These are phyloP conservation scores for Aphanomyces stellatus DNA, from an alignment of 352 stramenopile genomes.

Conservation along the genomic window DNA sequence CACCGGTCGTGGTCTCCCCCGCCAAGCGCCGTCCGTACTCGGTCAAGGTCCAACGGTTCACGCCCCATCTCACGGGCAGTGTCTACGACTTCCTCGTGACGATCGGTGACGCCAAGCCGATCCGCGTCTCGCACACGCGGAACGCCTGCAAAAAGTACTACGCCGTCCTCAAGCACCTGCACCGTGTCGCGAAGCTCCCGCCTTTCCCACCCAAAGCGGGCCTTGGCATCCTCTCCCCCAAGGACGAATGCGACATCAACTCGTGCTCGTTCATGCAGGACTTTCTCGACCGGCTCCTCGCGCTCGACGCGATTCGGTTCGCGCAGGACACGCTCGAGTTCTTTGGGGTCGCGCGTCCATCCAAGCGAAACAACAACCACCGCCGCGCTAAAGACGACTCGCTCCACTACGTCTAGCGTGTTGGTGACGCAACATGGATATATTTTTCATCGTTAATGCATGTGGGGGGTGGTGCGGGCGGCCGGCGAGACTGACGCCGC, in stretches of 20 bases:
- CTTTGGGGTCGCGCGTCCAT: not conserved
- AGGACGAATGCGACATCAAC: not conserved
- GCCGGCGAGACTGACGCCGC: no score
- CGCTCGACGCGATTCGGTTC: not conserved
- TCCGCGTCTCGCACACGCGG: not conserved
- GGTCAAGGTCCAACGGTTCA: not conserved
- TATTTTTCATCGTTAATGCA: no score
- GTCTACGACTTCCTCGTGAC: conserved; percentile 4
- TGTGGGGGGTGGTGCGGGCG: no score
- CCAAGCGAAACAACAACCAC: not conserved
- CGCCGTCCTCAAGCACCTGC: not conserved
- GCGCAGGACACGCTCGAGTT: not conserved
- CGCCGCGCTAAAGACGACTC: not conserved
- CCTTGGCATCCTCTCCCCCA: not conserved
- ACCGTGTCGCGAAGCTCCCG: not conserved
- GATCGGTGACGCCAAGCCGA: not conserved
- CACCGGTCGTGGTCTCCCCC: not conserved
- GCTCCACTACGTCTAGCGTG: no score
- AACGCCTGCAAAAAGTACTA: conserved; percentile 7
- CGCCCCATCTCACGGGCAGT: conserved; percentile 1
- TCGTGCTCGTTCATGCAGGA: conserved; percentile 18
- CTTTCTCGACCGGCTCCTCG: conserved; percentile 4
- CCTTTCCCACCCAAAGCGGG: conserved; percentile 10
- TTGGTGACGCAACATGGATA: no score
- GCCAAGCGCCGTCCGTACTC: not conserved